These are phyloP conservation scores for Butyriboletus loyo DNA, from an alignment of 768 basidiomycete genomes.

Conservation along the genomic window DNA sequence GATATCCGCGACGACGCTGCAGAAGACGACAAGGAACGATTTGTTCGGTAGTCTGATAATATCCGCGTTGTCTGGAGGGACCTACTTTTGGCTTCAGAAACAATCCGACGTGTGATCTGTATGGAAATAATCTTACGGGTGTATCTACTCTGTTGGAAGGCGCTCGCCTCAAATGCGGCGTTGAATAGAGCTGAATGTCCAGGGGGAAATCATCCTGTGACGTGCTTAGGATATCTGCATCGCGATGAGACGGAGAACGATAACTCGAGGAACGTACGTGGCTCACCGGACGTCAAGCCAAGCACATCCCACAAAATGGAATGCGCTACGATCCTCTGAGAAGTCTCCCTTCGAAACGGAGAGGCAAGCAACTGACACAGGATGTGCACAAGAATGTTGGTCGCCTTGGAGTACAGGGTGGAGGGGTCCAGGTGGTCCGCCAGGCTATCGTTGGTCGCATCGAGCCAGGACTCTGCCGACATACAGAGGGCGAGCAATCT, in stretches of 20 bases:
- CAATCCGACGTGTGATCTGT: neutral
- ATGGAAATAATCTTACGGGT: constrained; percentile 27
- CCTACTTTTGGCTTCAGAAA: constrained; percentile 27
- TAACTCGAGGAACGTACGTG: neutral
- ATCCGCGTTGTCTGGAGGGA: constrained; percentile 33
- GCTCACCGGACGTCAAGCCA: constrained; percentile 11
- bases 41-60: constrained; percentile 37
- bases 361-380: constrained; percentile 35
- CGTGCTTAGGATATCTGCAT: constrained; percentile 35
- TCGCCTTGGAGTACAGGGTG: constrained; percentile 46
- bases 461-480: constrained; percentile 58
- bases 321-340: constrained; percentile 19
- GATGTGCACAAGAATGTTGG: constrained; percentile 42
- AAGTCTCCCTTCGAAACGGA: constrained; percentile 17
- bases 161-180: constrained; percentile 33
- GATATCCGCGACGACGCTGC: constrained; percentile 45
- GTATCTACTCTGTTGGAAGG: constrained; percentile 32
- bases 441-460: constrained; percentile 38
- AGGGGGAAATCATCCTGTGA: constrained; percentile 37
- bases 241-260: constrained; percentile 4
- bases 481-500: constrained; percentile 53
- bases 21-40: constrained; percentile 44
- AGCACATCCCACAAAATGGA: constrained; percentile 22
- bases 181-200: constrained; percentile 40
- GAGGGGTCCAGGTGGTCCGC: constrained; percentile 45